These are phyloP conservation scores for Triadica sebifera DNA, from an alignment of 345 rosid species.

Conservation along the genomic window DNA sequence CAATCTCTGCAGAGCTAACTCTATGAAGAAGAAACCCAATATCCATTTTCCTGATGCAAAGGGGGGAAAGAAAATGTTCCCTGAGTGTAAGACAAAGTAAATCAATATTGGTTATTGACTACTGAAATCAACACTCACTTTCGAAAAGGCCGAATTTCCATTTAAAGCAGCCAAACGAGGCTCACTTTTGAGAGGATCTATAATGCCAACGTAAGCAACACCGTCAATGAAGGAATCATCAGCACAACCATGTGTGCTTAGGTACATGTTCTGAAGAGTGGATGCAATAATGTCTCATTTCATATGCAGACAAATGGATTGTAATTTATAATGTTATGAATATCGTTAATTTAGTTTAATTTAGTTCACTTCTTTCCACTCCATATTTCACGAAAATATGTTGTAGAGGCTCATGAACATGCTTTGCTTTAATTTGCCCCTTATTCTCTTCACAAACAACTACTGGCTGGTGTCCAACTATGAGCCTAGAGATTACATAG, in stretches of 20 bases:
- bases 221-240: constrained; percentile 23
- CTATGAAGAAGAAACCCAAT: constrained; percentile 1
- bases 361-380: constrained; percentile 50
- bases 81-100: background rate
- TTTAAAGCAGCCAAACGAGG: constrained; percentile 16
- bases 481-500: constrained; percentile 45
- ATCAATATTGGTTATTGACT: background rate
- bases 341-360: no score
- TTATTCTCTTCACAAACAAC: constrained; percentile 29
- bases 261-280: constrained; percentile 26
- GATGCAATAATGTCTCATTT: no score
- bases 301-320: no score
- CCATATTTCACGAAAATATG: constrained; percentile 48
- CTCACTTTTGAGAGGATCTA: constrained; percentile 15
- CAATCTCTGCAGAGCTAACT: constrained; percentile 31
- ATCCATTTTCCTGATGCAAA: background rate
- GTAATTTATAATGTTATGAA: no score
- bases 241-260: constrained; percentile 54
- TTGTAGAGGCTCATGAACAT: constrained; percentile 34
- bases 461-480: constrained; percentile 62
- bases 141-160: constrained; percentile 9
- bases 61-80: no score
- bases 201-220: constrained; percentile 48
- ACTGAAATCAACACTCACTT: background rate
- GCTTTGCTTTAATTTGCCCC: constrained; percentile 32